phyloP scores from a whole-genome alignment of 768 basidiomycete species.

The Grammothele lineata region DNA sequence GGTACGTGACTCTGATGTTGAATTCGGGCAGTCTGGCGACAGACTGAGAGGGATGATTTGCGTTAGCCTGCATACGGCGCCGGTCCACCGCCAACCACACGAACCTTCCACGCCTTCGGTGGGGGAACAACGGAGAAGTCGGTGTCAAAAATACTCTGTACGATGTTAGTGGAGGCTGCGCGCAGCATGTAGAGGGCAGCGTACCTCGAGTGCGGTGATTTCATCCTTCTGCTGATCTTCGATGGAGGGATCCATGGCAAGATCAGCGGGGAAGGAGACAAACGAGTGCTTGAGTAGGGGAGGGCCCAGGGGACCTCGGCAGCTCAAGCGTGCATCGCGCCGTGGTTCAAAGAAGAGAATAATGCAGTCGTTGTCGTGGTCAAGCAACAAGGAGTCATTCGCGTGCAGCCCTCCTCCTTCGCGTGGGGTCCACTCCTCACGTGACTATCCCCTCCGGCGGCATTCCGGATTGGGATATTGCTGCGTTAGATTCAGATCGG shows the following conservation, averaged over 20 bases:
- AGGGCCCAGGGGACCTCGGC: conserved; percentile 67
- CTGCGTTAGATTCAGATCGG: too few species aligned
- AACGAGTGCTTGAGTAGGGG: conserved; percentile 52
- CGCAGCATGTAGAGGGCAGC: neutral
- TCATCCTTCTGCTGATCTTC: conserved; percentile 67
- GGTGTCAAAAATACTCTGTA: conserved; percentile 66
- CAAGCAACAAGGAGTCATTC: too few species aligned
- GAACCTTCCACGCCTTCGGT: conserved; percentile 81
- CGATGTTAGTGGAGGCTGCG: neutral
- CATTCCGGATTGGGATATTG: too few species aligned
- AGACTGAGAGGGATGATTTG: conserved; percentile 37
- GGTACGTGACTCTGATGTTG: conserved; percentile 66
- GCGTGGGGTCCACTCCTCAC: too few species aligned
- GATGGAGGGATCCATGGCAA: conserved; percentile 58
- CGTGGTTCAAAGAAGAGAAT: too few species aligned
- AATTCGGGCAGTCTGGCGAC: conserved; percentile 72
- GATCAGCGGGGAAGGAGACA: conserved; percentile 27
- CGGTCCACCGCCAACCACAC: conserved; percentile 13
- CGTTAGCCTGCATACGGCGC: conserved; percentile 1
- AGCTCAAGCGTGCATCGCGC: conserved; percentile 69
- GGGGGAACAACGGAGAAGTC: conserved; percentile 73
- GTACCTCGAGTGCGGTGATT: conserved; percentile 62
- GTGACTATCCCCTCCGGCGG: too few species aligned
- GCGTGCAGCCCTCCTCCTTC: too few species aligned
- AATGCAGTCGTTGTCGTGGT: too few species aligned